phyloP scores from a whole-genome alignment of 352 stramenopile species.

The Globisporangium nunn region DNA sequence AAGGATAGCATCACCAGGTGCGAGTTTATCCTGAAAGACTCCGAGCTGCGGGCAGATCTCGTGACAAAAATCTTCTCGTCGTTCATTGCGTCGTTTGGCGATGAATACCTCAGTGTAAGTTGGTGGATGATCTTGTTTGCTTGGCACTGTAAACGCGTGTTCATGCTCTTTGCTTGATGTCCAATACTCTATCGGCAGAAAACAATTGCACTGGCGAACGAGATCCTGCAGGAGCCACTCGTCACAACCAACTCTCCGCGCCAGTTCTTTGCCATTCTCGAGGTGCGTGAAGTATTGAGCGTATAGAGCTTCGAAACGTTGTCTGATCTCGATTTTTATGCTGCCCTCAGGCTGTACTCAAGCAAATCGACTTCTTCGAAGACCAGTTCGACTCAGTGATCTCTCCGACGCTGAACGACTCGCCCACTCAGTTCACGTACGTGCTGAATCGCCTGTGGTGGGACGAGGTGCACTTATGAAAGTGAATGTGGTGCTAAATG shows the following conservation, averaged over 20 bases:
- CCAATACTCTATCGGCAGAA: slow-evolving; percentile 24
- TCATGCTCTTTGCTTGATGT: neutral
- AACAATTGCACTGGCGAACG: slow-evolving; percentile 37
- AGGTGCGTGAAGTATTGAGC: slow-evolving; percentile 23
- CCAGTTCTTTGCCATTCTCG: slow-evolving; percentile 59
- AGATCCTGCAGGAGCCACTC: slow-evolving; percentile 63
- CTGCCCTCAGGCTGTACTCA: slow-evolving; percentile 35
- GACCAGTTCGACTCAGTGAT: slow-evolving; percentile 47
- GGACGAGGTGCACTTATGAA: neutral
- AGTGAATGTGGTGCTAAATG: neutral
- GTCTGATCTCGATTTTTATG: neutral
- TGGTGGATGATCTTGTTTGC: neutral
- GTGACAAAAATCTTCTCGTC: slow-evolving; percentile 62
- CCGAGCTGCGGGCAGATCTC: slow-evolving; percentile 57
- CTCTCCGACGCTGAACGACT: slow-evolving; percentile 25
- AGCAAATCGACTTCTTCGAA: slow-evolving; percentile 54
- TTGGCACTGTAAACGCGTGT: neutral
- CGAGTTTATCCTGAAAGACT: slow-evolving; percentile 57
- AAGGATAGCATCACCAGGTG: slow-evolving; percentile 42
- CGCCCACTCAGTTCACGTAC: slow-evolving; percentile 74
- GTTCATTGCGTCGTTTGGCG: slow-evolving; percentile 49
- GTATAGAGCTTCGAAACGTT: neutral
- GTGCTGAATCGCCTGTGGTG: neutral
- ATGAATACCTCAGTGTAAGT: slow-evolving; percentile 57
- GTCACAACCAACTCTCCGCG: slow-evolving; percentile 43